Conservation (phyloP, 306 rosid genomes). For the Vigna hirtella region DNA sequence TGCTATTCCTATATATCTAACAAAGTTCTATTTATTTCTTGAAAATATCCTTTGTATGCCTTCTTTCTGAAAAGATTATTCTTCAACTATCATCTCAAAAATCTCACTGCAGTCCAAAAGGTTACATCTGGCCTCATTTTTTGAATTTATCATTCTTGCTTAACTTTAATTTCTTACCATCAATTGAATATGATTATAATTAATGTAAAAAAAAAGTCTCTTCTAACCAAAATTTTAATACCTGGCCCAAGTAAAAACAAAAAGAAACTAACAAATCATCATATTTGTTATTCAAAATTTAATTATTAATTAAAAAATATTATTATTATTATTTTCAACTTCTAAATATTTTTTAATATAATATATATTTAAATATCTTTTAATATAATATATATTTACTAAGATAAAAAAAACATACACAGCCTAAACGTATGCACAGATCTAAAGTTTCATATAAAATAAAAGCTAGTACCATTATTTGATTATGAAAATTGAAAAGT, state of each 20-base stretch:
- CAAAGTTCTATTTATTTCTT: neutral
- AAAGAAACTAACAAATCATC: neutral
- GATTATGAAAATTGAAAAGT: constrained; percentile 8
- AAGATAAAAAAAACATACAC: too few relatives aligned
- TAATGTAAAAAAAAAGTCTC: neutral
- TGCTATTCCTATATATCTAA: neutral
- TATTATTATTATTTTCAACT: too few relatives aligned
- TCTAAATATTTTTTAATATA: too few relatives aligned
- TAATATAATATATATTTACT: too few relatives aligned
- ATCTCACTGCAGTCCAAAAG: neutral
- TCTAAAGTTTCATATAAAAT: neutral
- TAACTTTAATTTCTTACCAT: neutral
- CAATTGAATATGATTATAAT: neutral
- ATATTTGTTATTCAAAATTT: neutral
- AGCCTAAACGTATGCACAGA: too few relatives aligned
- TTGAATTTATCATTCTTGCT: neutral
- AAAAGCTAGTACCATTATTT: constrained; percentile 6
- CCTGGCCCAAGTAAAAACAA: neutral
- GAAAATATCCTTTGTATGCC: neutral
- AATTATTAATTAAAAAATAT: too few relatives aligned
- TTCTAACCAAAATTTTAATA: neutral
- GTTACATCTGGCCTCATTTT: neutral
- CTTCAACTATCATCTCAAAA: neutral
- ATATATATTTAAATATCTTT: too few relatives aligned
- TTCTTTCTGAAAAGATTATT: neutral